Evolutionary conservation across 78 protist species (phyloP), one percentile per base, ranked within the genome.

Genomic region (Dictyostelium purpureum): DNA sequence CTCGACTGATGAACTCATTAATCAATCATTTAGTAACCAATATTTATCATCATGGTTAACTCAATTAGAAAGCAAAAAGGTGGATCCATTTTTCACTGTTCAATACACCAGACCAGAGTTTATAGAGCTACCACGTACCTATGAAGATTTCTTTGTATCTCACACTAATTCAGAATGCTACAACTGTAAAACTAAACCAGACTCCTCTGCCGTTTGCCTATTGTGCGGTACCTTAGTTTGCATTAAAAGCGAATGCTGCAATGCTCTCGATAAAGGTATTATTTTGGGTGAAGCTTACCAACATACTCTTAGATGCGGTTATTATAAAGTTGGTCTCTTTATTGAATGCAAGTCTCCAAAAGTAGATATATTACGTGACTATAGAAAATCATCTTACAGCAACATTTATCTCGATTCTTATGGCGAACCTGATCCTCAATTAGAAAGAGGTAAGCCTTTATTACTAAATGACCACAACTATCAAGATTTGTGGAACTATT

Each of bases 361-460:
- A 4, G 35, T 85, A 12, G 70, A 21, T 12, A 52, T 73, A 21
- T 4, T 85, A 7, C 54, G 92, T 26, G 92, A 73, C 51, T 35
- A 45, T 24, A 77, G 92, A 42, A 61, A 57, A 33, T 43, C 45
- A n/a, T 1, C 47, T 40, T 57, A 45, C 21, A n/a, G 26, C 7
- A 28, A 59, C 12, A 65, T 51, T 52, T 85, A 74, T 61, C 63
- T 85, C 3, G 92, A 85, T 45, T 76, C 71, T 47, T 85, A 85
- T 73, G 92, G 92, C 26, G 92, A 85, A 47, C 47, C 74, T 5
- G 92, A 85, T 19, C 33, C 77, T 19, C 1, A 14, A 4, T 52
- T 85, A 4, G 92, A 85, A 14, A 66, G 92, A 42, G 92, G 92
- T 35, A 85, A 85, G 35, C 63, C 92, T 9, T 35, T 85, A 18